Base-by-base conservation (phyloP, 2,329 filamentous ascomycete species). In the Aureobasidium pullulans region DNA sequence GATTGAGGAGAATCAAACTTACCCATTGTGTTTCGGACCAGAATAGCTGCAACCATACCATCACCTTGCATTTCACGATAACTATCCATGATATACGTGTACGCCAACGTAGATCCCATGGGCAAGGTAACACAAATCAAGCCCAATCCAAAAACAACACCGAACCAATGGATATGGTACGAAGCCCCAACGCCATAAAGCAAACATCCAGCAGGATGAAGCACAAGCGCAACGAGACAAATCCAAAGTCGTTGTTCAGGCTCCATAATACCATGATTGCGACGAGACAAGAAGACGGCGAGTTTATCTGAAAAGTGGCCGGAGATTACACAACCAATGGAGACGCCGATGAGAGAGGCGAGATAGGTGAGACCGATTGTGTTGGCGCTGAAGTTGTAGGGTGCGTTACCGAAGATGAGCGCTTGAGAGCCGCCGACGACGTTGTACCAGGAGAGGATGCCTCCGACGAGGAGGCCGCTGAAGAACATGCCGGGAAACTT, bases 181-280 rank as follows among this genome's bases (percentile, higher is more conserved):
- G 23, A 23, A 23, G 70, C 69, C 8, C 69, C 70, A 16, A 70
- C 65, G 34, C 69, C 73, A 70, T 71, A 75, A 6, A 75, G 68
- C 1, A 75, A 63, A 0, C 73, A 64, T 0, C 70, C 68, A 0
- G 66, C 67, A 1, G 74, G 72, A 0, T 73, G 67, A 13, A 73
- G 61, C 7, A 77, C 19, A 1, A 75, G 57, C 43, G 72, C 72
- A 2, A 70, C 63, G 0, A 64, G 47, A 29, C 73, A 73, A 8
- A 71, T 70, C 73, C 73, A 77, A 1, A 75, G 66, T 10, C 73
- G 71, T 28, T 74, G 67, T 57, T 76, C 73, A 5, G 73, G 70
- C 63, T 76, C 73, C 70, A 73, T 73, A 29, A 73, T 65, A 8
- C 73, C 73, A 10, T 68, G 68, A 50, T 77, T 77, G 32, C 74